These are phyloP conservation scores for Lodderomyces elongisporus DNA, from an alignment of 1,139 yeast species.

Conservation along the genomic window DNA sequence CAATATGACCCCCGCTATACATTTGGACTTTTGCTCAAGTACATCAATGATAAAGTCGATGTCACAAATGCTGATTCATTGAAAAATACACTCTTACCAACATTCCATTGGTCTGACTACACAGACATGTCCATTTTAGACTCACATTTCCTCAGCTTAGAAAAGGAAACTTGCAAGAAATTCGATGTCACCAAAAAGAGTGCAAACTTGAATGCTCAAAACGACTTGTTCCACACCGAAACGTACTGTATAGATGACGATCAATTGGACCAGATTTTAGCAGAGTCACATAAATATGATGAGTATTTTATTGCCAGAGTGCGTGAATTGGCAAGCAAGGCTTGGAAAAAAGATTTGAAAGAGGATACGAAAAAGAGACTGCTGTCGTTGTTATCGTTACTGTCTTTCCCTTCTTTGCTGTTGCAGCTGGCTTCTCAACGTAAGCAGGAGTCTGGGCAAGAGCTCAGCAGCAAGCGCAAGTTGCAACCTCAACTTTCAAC, in stretches of 20 bases:
- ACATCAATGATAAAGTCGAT: conserved; percentile 13
- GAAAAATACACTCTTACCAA: conserved; percentile 15
- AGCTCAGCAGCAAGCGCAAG: no score
- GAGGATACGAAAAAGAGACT: no score
- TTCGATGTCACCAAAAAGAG: conserved; percentile 20
- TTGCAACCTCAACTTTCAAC: conserved; percentile 4
- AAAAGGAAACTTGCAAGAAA: conserved; percentile 18
- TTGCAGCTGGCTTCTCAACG: no score
- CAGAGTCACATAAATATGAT: conserved; percentile 4
- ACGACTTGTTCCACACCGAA: conserved; percentile 17
- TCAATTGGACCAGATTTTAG: conserved; percentile 13
- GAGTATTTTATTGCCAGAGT: conserved; percentile 8
- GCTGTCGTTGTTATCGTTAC: no score
- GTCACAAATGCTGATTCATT: conserved; percentile 1
- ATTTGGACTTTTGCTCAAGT: conserved; percentile 20
- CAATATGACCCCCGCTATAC: conserved; percentile 33
- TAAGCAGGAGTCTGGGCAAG: background rate
- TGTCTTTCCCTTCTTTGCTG: no score
- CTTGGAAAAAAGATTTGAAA: no score
- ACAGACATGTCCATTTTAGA: conserved; percentile 25
- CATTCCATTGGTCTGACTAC: conserved; percentile 38
- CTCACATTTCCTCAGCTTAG: conserved; percentile 13
- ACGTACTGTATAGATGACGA: conserved; percentile 27
- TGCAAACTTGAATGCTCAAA: conserved; percentile 13
- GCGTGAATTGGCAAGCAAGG: conserved; percentile 6